Base-by-base conservation (phyloP, 2,329 filamentous ascomycete species). In the Pseudodiploospora longispora region DNA sequence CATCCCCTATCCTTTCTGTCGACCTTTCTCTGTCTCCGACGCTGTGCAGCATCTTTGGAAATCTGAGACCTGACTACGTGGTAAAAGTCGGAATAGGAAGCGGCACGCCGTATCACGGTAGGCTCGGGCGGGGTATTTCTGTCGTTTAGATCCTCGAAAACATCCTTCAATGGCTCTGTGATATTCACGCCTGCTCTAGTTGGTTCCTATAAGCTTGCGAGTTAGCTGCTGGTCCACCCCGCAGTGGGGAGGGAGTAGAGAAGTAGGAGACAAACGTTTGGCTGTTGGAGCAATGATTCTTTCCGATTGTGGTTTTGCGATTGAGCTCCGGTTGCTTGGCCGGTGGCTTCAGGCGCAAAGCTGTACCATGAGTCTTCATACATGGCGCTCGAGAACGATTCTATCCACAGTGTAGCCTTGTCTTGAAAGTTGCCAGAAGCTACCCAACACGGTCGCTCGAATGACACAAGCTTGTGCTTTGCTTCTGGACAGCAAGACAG, bases 321-420 rank as follows among this genome's bases (percentile, higher is more conserved):
- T 45, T 71, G 66, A 30, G 56, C 57, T 35, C 71, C 66, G 27
- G 69, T 64, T 36, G 68, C 55, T 54, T 72, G 75, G 51, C 73
- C 67, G 46, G 74, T 67, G 43, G 76, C 65, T 44, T 83, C 78
- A 28, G 84, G 77, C 51, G 86, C 78, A 59, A 87, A 83, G 60
- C 76, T 87, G 67, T 90, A 88, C 85, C 86, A 91, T 30, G 84
- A 81, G 64, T 91, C 86, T 65, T 91, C 86, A 63, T 87, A 87
- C 84, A 88, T 89, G 53, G 52, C 69, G 52, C 34, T 35, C 40
- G 42, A 36, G n/a, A 38, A 51, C 19, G 19, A 19, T 19, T 19
- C 19, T 19, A 40, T 39, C 43, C 36, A 40, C 30, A 40, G 35
- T 31, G 41, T 27, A 42, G 44, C n/a, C 34, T n/a, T 33, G 37